These are phyloP conservation scores for Penicillium fuscoglaucum DNA, from an alignment of 2,329 filamentous ascomycete species.

Conservation along the genomic window DNA sequence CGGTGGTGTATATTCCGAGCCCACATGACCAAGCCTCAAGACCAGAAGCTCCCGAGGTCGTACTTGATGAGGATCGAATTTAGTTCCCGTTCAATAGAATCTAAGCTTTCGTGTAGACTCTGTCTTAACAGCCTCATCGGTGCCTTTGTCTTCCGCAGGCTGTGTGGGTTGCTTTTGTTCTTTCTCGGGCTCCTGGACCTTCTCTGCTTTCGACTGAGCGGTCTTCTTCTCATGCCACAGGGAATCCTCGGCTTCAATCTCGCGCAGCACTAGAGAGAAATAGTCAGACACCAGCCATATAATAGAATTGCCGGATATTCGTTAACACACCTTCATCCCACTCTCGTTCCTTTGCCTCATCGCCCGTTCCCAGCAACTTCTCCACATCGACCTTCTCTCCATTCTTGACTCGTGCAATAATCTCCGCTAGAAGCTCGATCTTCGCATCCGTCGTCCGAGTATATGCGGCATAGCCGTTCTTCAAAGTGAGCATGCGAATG, in stretches of 20 bases:
- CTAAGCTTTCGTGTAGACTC: slow-evolving; percentile 28
- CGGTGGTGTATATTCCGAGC: not conserved
- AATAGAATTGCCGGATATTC: not conserved
- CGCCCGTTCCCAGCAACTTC: slow-evolving; percentile 74
- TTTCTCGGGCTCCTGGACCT: slow-evolving; percentile 5
- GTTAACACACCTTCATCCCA: slow-evolving; percentile 76
- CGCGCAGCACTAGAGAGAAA: slow-evolving; percentile 36
- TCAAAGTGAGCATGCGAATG: slow-evolving; percentile 84
- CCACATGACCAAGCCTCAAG: not conserved
- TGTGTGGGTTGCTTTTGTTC: slow-evolving; percentile 12
- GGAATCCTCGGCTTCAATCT: slow-evolving; percentile 44
- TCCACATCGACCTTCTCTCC: slow-evolving; percentile 77
- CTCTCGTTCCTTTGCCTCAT: slow-evolving; percentile 71
- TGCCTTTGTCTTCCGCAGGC: slow-evolving; percentile 17
- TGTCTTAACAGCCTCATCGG: slow-evolving; percentile 16
- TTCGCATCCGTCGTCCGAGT: slow-evolving; percentile 75
- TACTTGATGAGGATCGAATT: not conserved
- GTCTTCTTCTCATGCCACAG: slow-evolving; percentile 36
- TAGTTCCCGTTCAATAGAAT: slow-evolving; percentile 29
- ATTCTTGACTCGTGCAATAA: slow-evolving; percentile 48
- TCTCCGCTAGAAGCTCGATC: slow-evolving; percentile 71
- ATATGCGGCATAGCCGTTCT: slow-evolving; percentile 71
- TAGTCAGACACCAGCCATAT: slow-evolving; percentile 1
- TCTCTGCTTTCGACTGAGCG: slow-evolving; percentile 12
- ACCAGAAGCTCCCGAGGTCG: not conserved